These are phyloP conservation scores for Paracorniculantispora psalliotae DNA, from an alignment of 2,329 filamentous ascomycete species.

Conservation along the genomic window DNA sequence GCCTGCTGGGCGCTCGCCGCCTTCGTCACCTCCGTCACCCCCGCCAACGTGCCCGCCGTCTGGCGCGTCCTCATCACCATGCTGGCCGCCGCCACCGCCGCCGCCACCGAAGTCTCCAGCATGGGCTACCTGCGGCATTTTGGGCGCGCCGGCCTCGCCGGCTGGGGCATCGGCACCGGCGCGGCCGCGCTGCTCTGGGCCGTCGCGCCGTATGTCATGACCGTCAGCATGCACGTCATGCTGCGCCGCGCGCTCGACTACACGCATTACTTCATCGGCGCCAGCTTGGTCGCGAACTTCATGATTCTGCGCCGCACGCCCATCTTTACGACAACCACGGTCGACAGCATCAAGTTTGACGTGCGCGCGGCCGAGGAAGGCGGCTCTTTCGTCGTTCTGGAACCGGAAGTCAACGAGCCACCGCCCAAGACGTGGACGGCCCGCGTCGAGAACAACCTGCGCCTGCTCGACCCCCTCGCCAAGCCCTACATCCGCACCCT, in stretches of 20 bases:
- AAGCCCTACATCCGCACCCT: slow-evolving; percentile 25
- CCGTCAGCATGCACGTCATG: slow-evolving; percentile 22
- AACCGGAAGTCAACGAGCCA: neutral
- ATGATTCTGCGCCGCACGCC: slow-evolving; percentile 24
- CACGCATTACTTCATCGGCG: slow-evolving; percentile 22
- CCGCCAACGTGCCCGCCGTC: slow-evolving; percentile 30
- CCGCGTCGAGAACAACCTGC: slow-evolving; percentile 16
- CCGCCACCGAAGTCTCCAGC: slow-evolving; percentile 29
- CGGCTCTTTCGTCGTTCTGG: slow-evolving; percentile 2
- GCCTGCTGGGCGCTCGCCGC: slow-evolving; percentile 26
- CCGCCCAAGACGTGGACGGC: neutral
- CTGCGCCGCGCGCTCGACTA: slow-evolving; percentile 25
- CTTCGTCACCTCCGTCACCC: slow-evolving; percentile 23
- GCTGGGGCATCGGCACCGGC: slow-evolving; percentile 32
- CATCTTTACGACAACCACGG: slow-evolving; percentile 17
- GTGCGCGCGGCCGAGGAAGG: slow-evolving; percentile 14
- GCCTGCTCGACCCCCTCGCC: slow-evolving; percentile 15
- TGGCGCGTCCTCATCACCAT: slow-evolving; percentile 25
- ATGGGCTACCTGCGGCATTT: slow-evolving; percentile 27
- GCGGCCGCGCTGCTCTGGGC: slow-evolving; percentile 25
- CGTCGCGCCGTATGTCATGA: slow-evolving; percentile 26
- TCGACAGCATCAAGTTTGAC: slow-evolving; percentile 18
- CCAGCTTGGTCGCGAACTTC: slow-evolving; percentile 25
- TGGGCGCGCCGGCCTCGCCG: slow-evolving; percentile 26
- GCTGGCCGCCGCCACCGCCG: slow-evolving; percentile 25